Evolutionary conservation across 306 rosid species (phyloP).

Genomic region (Rosa multiflora): DNA sequence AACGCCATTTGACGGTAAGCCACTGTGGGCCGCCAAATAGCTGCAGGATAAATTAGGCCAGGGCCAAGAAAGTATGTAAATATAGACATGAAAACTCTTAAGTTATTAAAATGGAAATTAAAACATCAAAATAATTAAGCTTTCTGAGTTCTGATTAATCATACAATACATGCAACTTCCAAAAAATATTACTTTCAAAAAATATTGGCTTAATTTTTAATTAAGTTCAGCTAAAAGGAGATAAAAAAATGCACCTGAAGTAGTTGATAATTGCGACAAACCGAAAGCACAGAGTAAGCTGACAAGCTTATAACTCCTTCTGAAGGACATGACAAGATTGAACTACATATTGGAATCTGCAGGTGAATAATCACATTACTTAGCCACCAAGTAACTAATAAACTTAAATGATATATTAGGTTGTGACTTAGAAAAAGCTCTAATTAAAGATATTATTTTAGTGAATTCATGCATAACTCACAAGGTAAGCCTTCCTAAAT

Average conservation of each 20-base stretch:
- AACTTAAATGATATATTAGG: no score
- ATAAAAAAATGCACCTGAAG: slow-evolving; percentile 55
- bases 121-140: no score
- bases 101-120: no score
- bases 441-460: no score
- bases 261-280: slow-evolving; percentile 71
- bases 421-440: no score
- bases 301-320: slow-evolving; percentile 76
- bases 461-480: slow-evolving; percentile 56
- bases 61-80: neutral
- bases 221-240: neutral
- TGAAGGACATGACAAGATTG: slow-evolving; percentile 69
- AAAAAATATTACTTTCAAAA: no score
- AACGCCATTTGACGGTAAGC: slow-evolving; percentile 73
- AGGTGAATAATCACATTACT: no score
- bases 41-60: slow-evolving; percentile 38
- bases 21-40: slow-evolving; percentile 85
- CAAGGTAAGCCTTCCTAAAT: slow-evolving; percentile 79
- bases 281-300: slow-evolving; percentile 75
- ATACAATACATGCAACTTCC: no score
- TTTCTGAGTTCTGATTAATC: no score
- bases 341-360: no score
- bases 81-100: neutral
- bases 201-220: neutral
- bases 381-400: no score